Conservation (phyloP, 352 stramenopile species). For the Thraustochytrium striatum region DNA sequence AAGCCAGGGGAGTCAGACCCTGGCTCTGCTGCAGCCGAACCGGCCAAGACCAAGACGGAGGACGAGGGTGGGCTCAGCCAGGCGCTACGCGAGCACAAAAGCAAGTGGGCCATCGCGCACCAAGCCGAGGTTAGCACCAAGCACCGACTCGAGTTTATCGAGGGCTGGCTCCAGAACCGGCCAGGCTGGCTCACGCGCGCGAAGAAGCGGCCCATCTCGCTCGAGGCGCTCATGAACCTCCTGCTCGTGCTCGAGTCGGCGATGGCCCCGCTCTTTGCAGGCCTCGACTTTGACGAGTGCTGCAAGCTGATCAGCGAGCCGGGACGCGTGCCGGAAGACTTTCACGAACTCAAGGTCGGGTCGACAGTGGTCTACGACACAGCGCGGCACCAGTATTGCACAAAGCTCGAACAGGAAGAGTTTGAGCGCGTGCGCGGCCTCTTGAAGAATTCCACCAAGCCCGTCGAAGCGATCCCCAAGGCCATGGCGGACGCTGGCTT, state of each 20-base stretch:
- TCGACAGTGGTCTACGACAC: background rate
- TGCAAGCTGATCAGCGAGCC: background rate
- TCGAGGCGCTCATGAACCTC: background rate
- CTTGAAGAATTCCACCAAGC: background rate
- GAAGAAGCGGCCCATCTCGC: background rate
- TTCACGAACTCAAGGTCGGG: background rate
- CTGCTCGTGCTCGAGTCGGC: background rate
- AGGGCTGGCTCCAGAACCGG: background rate
- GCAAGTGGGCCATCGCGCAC: no score
- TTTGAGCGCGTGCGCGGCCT: background rate
- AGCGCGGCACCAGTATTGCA: background rate
- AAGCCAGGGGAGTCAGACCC: background rate
- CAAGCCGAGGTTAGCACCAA: background rate
- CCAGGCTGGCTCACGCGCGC: background rate
- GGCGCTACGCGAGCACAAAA: background rate
- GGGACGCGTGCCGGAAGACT: background rate
- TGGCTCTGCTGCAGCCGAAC: background rate
- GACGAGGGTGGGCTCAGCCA: background rate
- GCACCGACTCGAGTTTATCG: background rate
- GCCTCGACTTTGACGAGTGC: background rate
- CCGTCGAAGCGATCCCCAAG: background rate
- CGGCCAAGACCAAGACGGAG: background rate
- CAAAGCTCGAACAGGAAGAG: background rate
- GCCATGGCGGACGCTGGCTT: no score
- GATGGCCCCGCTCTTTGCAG: background rate